Conservation (phyloP, 805 yeast species). For the Candida insectorum region DNA sequence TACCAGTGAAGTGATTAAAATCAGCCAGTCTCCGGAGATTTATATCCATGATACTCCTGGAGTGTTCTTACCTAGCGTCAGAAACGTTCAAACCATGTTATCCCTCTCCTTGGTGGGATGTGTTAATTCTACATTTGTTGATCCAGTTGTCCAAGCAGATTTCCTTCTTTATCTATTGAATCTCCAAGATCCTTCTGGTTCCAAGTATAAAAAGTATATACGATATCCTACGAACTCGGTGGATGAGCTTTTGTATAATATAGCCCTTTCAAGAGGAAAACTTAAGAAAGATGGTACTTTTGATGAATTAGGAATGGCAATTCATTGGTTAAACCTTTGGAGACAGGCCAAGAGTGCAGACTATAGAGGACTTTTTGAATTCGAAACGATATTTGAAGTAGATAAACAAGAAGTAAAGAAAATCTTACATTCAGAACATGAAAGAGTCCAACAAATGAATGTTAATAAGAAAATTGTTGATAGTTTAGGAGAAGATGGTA, state of each 20-base stretch:
- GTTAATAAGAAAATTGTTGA: constrained; percentile 26
- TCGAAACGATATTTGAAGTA: constrained; percentile 27
- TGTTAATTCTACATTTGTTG: constrained; percentile 64
- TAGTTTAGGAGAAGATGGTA: constrained; percentile 40
- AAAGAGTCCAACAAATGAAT: constrained; percentile 23
- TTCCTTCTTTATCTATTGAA: constrained; percentile 75
- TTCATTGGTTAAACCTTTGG: constrained; percentile 61
- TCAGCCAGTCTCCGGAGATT: constrained; percentile 59
- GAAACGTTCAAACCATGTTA: constrained; percentile 66
- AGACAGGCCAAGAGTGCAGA: constrained; percentile 47
- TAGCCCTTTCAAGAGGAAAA: constrained; percentile 41
- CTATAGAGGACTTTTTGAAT: constrained; percentile 34
- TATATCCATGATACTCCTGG: constrained; percentile 91
- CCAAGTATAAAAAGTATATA: constrained; percentile 44
- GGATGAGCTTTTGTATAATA: constrained; percentile 47
- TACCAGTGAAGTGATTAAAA: constrained; percentile 70
- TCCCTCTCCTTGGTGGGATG: constrained; percentile 72
- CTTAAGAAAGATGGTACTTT: constrained; percentile 33
- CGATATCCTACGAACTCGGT: constrained; percentile 71
- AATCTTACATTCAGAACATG: constrained; percentile 25
- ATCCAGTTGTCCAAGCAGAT: constrained; percentile 84
- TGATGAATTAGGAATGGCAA: constrained; percentile 61
- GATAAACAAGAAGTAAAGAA: constrained; percentile 21
- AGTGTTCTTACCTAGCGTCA: constrained; percentile 74
- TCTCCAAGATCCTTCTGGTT: constrained; percentile 48